Percentiles rank a stretch among this genome's conserved stretches.
Conservation (phyloP, 116 monocot genomes). For the Trichopus zeylanicus region DNA sequence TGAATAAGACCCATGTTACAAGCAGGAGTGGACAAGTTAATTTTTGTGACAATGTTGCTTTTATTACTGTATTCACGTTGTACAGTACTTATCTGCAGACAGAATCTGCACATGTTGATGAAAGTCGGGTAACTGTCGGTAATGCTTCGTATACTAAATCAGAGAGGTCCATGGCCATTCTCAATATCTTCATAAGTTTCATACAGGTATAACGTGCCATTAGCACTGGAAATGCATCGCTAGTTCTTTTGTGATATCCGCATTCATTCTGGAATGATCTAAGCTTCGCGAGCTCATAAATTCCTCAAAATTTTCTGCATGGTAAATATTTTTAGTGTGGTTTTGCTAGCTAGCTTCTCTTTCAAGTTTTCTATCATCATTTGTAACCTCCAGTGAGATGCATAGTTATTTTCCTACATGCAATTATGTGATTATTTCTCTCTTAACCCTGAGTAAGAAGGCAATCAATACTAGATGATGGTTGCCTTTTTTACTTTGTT, state of each 20-base stretch:
- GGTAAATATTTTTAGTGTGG: too few species aligned
- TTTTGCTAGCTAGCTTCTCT: too few species aligned
- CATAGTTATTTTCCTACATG: too few species aligned
- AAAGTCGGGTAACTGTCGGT: slow-evolving; percentile 42
- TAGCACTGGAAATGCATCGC: not conserved
- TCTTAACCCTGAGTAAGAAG: too few species aligned
- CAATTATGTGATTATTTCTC: too few species aligned
- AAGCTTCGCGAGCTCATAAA: too few species aligned
- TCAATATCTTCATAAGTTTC: slow-evolving; percentile 60
- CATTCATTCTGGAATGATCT: too few species aligned
- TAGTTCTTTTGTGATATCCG: not conserved
- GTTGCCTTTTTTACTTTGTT: too few species aligned
- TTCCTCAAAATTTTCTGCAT: too few species aligned
- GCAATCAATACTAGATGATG: too few species aligned
- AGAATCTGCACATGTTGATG: slow-evolving; percentile 1
- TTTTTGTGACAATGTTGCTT: slow-evolving; percentile 27
- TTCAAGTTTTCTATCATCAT: too few species aligned
- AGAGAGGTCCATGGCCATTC: slow-evolving; percentile 60
- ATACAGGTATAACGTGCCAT: slow-evolving; percentile 49
- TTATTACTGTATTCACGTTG: slow-evolving; percentile 68
- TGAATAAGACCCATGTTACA: slow-evolving; percentile 28
- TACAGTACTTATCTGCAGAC: slow-evolving; percentile 25
- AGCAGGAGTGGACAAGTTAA: slow-evolving; percentile 5
- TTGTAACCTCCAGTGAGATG: too few species aligned
- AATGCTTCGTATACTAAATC: slow-evolving; percentile 37